Conservation (phyloP, 1,139 yeast species). For the Pichiaceae sp. region DNA sequence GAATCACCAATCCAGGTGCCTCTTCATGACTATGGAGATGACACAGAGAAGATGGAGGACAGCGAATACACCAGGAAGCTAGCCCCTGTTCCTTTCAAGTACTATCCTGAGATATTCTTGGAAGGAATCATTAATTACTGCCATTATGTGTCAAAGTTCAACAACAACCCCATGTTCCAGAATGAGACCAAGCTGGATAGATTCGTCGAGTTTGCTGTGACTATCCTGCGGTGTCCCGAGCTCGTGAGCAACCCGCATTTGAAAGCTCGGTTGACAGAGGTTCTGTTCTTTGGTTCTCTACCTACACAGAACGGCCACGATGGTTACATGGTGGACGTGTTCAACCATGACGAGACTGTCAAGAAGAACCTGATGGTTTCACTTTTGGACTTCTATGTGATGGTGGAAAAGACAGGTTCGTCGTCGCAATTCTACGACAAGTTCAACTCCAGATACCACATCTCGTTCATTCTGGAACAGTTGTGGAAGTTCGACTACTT, state of each 20-base stretch:
- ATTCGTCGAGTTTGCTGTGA: slow-evolving; percentile 67
- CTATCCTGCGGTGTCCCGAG: slow-evolving; percentile 77
- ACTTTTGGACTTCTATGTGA: slow-evolving; percentile 81
- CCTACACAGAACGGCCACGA: slow-evolving; percentile 45
- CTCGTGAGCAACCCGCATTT: slow-evolving; percentile 87
- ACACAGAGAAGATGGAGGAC: slow-evolving; percentile 59
- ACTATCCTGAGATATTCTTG: slow-evolving; percentile 75
- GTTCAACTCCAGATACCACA: slow-evolving; percentile 82
- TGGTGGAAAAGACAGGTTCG: slow-evolving; percentile 94
- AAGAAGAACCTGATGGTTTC: slow-evolving; percentile 67
- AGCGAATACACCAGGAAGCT: slow-evolving; percentile 55
- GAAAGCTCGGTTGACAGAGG: slow-evolving; percentile 76
- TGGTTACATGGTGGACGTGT: slow-evolving; percentile 66
- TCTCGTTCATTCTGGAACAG: slow-evolving; percentile 73
- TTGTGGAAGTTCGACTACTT: slow-evolving; percentile 72
- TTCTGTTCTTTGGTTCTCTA: slow-evolving; percentile 68
- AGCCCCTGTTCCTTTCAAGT: slow-evolving; percentile 73
- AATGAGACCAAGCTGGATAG: slow-evolving; percentile 42
- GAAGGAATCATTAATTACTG: slow-evolving; percentile 80
- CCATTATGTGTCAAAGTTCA: slow-evolving; percentile 53
- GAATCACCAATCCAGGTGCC: slow-evolving; percentile 50
- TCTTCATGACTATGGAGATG: slow-evolving; percentile 38
- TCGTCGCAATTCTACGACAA: slow-evolving; percentile 94
- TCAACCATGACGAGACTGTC: slow-evolving; percentile 57
- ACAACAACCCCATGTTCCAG: slow-evolving; percentile 49